Evolutionary conservation across 768 basidiomycete genomes (phyloP).

Genomic region (Tulasnella sp.): DNA sequence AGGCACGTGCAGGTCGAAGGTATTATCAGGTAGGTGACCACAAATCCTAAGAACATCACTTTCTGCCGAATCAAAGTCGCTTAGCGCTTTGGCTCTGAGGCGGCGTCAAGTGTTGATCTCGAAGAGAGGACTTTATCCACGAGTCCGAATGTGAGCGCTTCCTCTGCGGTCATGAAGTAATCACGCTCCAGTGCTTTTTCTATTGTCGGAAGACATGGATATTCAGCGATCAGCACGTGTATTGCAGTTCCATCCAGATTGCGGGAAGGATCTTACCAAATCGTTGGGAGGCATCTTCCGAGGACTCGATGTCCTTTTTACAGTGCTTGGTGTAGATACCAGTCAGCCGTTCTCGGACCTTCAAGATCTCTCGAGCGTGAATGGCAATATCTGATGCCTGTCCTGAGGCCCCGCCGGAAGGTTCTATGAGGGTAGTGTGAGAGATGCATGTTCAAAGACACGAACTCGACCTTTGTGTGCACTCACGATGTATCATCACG

Average conservation of each 20-base stretch:
- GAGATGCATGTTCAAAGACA: conserved; percentile 9
- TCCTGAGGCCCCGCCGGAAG: conserved; percentile 90
- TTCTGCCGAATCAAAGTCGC: neutral
- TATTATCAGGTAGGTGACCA: neutral
- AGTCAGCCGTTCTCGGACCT: conserved; percentile 74
- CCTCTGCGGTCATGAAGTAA: conserved; percentile 92
- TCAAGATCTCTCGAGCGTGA: conserved; percentile 90
- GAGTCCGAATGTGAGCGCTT: conserved; percentile 85
- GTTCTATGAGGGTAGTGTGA: conserved; percentile 46
- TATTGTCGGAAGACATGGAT: conserved; percentile 27
- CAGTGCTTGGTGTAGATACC: conserved; percentile 87
- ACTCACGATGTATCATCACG: conserved; percentile 96
- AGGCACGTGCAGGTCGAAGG: too few relatives aligned
- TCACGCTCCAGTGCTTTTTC: conserved; percentile 87
- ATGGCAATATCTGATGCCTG: conserved; percentile 97
- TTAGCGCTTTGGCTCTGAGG: neutral
- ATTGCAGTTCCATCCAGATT: conserved; percentile 5
- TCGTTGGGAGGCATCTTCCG: neutral
- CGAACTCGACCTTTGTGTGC: too few relatives aligned
- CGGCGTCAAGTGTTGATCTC: neutral
- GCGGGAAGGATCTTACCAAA: neutral
- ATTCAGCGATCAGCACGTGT: neutral
- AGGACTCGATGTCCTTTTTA: conserved; percentile 28
- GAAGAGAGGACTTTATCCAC: conserved; percentile 63
- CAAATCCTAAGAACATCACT: neutral